These are phyloP conservation scores for Dothideomycetes sp. DNA, from an alignment of 2,329 filamentous ascomycete genomes.

Conservation along the genomic window DNA sequence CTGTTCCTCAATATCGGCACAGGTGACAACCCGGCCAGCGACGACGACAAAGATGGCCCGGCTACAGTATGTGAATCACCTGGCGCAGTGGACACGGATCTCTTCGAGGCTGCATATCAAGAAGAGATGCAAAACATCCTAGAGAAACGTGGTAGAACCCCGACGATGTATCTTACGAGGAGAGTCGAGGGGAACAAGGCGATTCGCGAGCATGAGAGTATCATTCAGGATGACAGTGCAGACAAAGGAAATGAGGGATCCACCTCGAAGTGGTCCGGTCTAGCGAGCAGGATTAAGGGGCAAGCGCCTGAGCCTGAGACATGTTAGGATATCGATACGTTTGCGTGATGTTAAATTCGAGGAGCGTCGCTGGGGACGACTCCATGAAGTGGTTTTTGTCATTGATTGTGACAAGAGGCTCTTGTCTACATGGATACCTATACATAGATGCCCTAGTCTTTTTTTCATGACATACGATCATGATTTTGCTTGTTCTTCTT, in stretches of 20 bases:
- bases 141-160: constrained; percentile 35
- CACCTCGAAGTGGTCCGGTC: constrained; percentile 24
- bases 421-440: too few species aligned
- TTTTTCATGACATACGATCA: too few species aligned
- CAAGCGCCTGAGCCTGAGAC: too few species aligned
- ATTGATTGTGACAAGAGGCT: too few species aligned
- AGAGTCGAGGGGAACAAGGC: constrained; percentile 38
- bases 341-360: too few species aligned
- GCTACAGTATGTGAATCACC: constrained; percentile 68
- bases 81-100: constrained; percentile 70
- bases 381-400: too few species aligned
- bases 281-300: constrained; percentile 22
- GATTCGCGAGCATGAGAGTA: constrained; percentile 24
- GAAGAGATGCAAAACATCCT: constrained; percentile 69
- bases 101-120: constrained; percentile 83
- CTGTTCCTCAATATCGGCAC: constrained; percentile 70
- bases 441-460: too few species aligned
- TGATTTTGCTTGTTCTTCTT: too few species aligned
- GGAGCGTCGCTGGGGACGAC: too few species aligned
- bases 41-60: constrained; percentile 27
- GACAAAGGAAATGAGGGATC: background rate
- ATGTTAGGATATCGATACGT: too few species aligned
- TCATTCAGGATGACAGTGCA: constrained; percentile 16
- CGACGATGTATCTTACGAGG: constrained; percentile 50
- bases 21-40: constrained; percentile 43